Percentiles rank a stretch among this genome's conserved stretches.
These are phyloP conservation scores for Leishmania tropica DNA, from an alignment of 208 protist species.

Conservation along the genomic window DNA sequence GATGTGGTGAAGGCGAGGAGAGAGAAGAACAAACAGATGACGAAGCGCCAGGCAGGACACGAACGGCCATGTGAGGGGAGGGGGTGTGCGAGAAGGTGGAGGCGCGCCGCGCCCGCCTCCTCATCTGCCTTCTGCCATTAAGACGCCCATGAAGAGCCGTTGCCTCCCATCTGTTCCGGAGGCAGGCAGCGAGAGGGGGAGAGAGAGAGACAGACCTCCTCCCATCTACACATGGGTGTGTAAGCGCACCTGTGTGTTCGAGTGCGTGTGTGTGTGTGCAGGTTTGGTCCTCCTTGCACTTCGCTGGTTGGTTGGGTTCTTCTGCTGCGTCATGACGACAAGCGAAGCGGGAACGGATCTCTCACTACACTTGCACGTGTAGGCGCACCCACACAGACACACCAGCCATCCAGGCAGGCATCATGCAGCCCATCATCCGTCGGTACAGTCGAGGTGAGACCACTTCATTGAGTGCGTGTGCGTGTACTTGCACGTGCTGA, in stretches of 20 bases:
- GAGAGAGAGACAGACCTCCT: background rate
- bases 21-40: slow-evolving; percentile 9
- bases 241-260: background rate
- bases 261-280: background rate
- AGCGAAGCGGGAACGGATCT: background rate
- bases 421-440: background rate
- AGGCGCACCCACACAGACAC: background rate
- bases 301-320: background rate
- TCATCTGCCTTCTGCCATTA: too few relatives aligned
- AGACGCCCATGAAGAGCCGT: too few relatives aligned
- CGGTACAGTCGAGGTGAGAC: background rate
- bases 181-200: background rate
- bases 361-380: background rate
- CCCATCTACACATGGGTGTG: background rate
- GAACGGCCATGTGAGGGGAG: background rate
- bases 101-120: background rate
- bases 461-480: background rate
- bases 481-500: background rate
- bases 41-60: background rate
- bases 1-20: background rate
- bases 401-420: background rate
- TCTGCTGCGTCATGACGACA: too few relatives aligned
- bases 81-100: background rate
- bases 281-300: background rate
- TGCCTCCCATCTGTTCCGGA: background rate